Evolutionary conservation across 106 monocot genomes (phyloP).

Genomic region (Narthecium ossifragum): DNA sequence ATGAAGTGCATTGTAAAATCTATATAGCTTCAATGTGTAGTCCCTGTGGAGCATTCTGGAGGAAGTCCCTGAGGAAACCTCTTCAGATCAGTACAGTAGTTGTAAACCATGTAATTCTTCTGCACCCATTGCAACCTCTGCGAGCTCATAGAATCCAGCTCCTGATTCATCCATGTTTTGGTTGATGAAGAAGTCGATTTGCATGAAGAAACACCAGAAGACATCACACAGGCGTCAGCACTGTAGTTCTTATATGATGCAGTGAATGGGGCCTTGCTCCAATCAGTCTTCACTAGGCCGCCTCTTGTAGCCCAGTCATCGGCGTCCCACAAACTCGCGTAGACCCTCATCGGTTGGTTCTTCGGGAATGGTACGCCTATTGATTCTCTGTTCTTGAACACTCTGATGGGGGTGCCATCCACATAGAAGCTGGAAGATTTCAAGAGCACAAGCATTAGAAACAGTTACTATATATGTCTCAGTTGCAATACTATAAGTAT

Average conservation of each 20-base stretch:
- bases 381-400: constrained; percentile 37
- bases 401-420: constrained; percentile 52
- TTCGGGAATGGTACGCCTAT: constrained; percentile 40
- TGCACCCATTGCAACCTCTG: constrained; percentile 6
- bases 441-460: too few species aligned
- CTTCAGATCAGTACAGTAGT: constrained; percentile 16
- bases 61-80: constrained; percentile 5
- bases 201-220: constrained; percentile 7
- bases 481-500: too few species aligned
- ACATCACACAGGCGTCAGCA: constrained; percentile 20
- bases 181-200: not conserved
- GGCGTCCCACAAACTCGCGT: constrained; percentile 49
- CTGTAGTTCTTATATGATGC: constrained; percentile 23
- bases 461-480: too few species aligned
- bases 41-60: not conserved
- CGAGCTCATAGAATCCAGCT: not conserved
- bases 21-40: not conserved
- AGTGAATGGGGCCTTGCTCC: constrained; percentile 44
- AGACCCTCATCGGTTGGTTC: constrained; percentile 44
- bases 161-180: constrained; percentile 6
- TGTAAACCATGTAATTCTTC: constrained; percentile 17
- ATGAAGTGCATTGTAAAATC: too few species aligned
- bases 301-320: constrained; percentile 63
- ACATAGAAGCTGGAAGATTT: constrained; percentile 54
- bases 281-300: constrained; percentile 49